Evolutionary conservation across 2,329 filamentous ascomycete genomes (phyloP), one percentile per base, ranked within the genome.

Genomic region (Fusarium globosum): DNA sequence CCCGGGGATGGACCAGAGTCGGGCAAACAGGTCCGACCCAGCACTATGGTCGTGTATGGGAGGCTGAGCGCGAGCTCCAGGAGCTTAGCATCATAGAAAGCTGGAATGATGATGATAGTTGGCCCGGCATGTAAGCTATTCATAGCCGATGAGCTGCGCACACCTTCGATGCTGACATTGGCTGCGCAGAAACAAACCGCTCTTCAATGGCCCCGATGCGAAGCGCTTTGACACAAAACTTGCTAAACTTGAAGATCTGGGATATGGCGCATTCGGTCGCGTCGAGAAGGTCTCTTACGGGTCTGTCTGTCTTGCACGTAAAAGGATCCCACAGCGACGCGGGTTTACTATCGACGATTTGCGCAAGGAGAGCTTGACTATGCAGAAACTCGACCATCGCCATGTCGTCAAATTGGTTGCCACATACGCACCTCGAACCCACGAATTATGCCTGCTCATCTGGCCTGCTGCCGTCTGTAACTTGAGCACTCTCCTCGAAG

Each of bases 401-500:
- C 86, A 87, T 73, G 84, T 87, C 52, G 82, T 87, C 63, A 85
- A 82, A 73, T 76, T 87, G 28, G 82, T 87, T 23, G 85, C 85
- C 4, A 84, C 85, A 4, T 87, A 87, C 71, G 83, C 83, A 45
- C 79, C 81, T 11, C 81, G 80, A 30, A 78, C 76, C 15, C 80
- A 82, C 65, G 80, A 85, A 62, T 74, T 87, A 9, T 86, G 83
- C 62, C 77, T 87, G 16, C 80, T 87, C 45, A 81, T 86, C 36
- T 87, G 85, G 82, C 86, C 85, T 16, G 85, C 83, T 33, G 86
- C 85, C 26, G 80, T 84, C 12, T 87, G 85, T 78, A 86, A 85
- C 68, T 75, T 87, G 43, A 80, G 80, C 61, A 79, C 74, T 38
- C 79, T 87, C 15, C 79, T 87, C 23, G 80, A 83, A 48, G 85